A percentile compares a stretch with the other conserved stretches of the same genome.
Conservation (phyloP, 2,329 filamentous ascomycete species). For the Furcasterigmium furcatum region DNA sequence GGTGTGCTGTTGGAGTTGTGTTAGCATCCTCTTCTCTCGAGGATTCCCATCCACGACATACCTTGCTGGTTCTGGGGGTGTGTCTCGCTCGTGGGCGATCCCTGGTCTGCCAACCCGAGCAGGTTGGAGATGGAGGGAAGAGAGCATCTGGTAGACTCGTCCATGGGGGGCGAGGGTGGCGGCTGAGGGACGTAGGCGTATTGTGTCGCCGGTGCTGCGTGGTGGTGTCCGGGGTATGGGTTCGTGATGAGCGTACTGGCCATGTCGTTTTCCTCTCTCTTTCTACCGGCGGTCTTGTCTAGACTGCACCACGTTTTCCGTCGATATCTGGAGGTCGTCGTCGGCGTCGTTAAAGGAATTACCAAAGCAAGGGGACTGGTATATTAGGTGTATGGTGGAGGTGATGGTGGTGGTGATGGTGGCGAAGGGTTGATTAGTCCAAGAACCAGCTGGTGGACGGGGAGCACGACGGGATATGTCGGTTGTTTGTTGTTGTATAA, state of each 20-base stretch:
- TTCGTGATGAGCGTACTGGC: slow-evolving; percentile 27
- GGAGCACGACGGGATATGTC: not conserved
- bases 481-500: slow-evolving; percentile 16
- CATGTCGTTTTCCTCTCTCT: slow-evolving; percentile 19
- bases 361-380: slow-evolving; percentile 2
- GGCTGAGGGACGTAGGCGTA: slow-evolving; percentile 56
- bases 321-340: no score
- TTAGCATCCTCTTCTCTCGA: not conserved
- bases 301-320: slow-evolving; percentile 1
- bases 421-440: slow-evolving; percentile 20
- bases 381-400: slow-evolving; percentile 13
- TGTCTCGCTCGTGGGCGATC: slow-evolving; percentile 54
- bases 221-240: slow-evolving; percentile 40
- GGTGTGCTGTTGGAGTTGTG: slow-evolving; percentile 12
- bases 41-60: slow-evolving; percentile 4
- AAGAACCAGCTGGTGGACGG: slow-evolving; percentile 29
- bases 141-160: slow-evolving; percentile 74
- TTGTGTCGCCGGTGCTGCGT: slow-evolving; percentile 28
- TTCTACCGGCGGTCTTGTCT: slow-evolving; percentile 5
- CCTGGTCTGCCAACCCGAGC: slow-evolving; percentile 76
- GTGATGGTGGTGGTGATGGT: slow-evolving; percentile 2
- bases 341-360: slow-evolving; percentile 2
- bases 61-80: slow-evolving; percentile 33
- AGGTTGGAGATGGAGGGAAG: slow-evolving; percentile 92
- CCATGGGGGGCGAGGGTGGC: slow-evolving; percentile 72